These are phyloP conservation scores for Kwoniella sp. DNA, from an alignment of 768 basidiomycete genomes.

Conservation along the genomic window DNA sequence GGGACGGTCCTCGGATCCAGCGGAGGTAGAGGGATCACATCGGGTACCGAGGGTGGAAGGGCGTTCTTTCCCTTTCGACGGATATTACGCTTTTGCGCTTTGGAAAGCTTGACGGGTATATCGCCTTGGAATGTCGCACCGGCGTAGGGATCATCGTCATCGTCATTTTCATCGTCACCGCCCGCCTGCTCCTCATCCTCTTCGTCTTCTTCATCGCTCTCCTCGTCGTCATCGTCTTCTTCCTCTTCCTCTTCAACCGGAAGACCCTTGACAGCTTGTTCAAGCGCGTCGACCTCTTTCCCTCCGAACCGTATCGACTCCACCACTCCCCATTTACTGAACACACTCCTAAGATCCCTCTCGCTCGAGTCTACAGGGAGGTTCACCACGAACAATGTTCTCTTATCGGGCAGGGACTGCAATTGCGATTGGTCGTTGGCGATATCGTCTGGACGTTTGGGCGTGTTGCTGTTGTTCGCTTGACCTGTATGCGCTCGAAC, in stretches of 20 bases:
- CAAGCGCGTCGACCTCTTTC: slow-evolving; percentile 38
- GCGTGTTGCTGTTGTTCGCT: no score
- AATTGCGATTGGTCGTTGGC: no score
- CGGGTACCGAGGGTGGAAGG: slow-evolving; percentile 57
- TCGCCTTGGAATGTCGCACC: slow-evolving; percentile 25
- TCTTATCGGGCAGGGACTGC: slow-evolving; percentile 60
- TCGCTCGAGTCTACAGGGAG: slow-evolving; percentile 85
- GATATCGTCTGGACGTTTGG: not conserved
- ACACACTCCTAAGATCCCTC: slow-evolving; percentile 74
- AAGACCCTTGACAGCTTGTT: slow-evolving; percentile 34
- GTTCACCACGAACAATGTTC: slow-evolving; percentile 85
- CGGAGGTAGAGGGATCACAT: slow-evolving; percentile 67
- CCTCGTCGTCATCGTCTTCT: slow-evolving; percentile 34
- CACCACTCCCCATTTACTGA: slow-evolving; percentile 73
- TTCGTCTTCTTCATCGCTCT: slow-evolving; percentile 36
- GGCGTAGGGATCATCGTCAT: slow-evolving; percentile 54
- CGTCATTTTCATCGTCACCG: slow-evolving; percentile 61
- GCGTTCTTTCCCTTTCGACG: slow-evolving; percentile 54
- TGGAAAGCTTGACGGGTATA: slow-evolving; percentile 18
- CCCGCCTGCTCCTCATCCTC: slow-evolving; percentile 47
- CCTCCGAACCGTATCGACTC: slow-evolving; percentile 58
- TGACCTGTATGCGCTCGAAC: slow-evolving; percentile 64
- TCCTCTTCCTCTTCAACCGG: slow-evolving; percentile 44
- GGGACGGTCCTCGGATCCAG: slow-evolving; percentile 63
- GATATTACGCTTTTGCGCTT: slow-evolving; percentile 32